phyloP scores from a whole-genome alignment of 768 basidiomycete species.

The Collybiopsis confluens region DNA sequence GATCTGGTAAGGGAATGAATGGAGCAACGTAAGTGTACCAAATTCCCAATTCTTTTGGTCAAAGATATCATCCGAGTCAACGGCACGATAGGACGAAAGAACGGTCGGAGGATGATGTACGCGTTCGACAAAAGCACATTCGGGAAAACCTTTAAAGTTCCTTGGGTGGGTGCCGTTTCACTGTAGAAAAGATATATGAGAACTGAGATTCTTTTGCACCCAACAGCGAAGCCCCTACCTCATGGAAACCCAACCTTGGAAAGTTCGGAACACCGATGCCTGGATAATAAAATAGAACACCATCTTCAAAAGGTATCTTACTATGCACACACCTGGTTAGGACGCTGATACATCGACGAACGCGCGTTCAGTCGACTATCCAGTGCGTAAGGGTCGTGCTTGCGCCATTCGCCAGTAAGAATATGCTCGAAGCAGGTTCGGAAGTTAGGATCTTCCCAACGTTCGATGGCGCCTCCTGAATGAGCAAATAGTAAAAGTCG shows the following conservation, averaged over 20 bases:
- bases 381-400: slow-evolving; percentile 54
- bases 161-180: slow-evolving; percentile 65
- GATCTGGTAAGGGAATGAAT: not conserved
- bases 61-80: slow-evolving; percentile 43
- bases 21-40: slow-evolving; percentile 23
- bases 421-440: slow-evolving; percentile 48
- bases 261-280: slow-evolving; percentile 45
- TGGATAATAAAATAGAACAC: slow-evolving; percentile 17
- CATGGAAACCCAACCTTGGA: slow-evolving; percentile 64
- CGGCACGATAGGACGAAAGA: slow-evolving; percentile 56
- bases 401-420: slow-evolving; percentile 44
- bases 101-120: slow-evolving; percentile 71
- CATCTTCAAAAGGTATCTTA: slow-evolving; percentile 5
- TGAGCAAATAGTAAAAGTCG: too few species aligned
- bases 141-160: slow-evolving; percentile 68
- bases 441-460: slow-evolving; percentile 52
- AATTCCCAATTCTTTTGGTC: slow-evolving; percentile 53
- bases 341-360: slow-evolving; percentile 47
- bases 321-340: slow-evolving; percentile 31
- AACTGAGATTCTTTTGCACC: slow-evolving; percentile 2
- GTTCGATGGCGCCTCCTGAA: slow-evolving; percentile 60
- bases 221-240: slow-evolving; percentile 32
- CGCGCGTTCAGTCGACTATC: slow-evolving; percentile 45
- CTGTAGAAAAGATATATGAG: too few species aligned
- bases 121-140: slow-evolving; percentile 65